These are phyloP conservation scores for Cucurbitaria berberidis DNA, from an alignment of 2,329 filamentous ascomycete genomes.

Conservation along the genomic window DNA sequence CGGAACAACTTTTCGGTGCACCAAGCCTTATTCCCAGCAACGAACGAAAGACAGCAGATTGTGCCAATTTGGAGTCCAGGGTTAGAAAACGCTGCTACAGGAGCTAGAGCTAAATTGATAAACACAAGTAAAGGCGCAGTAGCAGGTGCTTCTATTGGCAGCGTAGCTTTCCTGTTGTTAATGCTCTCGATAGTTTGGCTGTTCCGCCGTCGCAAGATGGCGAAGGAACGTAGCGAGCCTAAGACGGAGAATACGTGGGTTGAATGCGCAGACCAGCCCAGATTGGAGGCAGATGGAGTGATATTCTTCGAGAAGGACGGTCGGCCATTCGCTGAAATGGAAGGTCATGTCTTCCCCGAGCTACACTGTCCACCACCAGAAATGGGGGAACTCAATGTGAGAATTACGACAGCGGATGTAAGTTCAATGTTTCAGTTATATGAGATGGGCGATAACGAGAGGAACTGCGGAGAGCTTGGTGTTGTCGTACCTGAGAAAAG, in stretches of 20 bases:
- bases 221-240: not conserved
- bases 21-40: conserved; percentile 13
- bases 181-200: not conserved
- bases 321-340: conserved; percentile 11
- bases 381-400: not conserved
- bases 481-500: not conserved
- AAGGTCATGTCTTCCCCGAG: conserved; percentile 6
- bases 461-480: not conserved
- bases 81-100: not conserved
- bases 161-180: not conserved
- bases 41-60: conserved; percentile 8
- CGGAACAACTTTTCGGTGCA: conserved; percentile 36
- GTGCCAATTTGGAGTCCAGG: not conserved
- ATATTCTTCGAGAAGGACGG: conserved; percentile 12
- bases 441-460: conserved; percentile 4
- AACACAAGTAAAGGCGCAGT: not conserved
- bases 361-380: not conserved
- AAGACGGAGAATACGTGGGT: not conserved
- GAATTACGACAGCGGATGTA: not conserved
- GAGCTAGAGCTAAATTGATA: not conserved
- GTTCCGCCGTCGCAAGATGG: not conserved
- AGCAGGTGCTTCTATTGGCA: conserved; percentile 4
- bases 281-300: conserved; percentile 9
- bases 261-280: conserved; percentile 7
- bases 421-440: not conserved